A percentile compares a stretch with the other conserved stretches of the same genome.
phyloP scores from a whole-genome alignment of 179 eudicot species.

The Corrigiola litoralis region DNA sequence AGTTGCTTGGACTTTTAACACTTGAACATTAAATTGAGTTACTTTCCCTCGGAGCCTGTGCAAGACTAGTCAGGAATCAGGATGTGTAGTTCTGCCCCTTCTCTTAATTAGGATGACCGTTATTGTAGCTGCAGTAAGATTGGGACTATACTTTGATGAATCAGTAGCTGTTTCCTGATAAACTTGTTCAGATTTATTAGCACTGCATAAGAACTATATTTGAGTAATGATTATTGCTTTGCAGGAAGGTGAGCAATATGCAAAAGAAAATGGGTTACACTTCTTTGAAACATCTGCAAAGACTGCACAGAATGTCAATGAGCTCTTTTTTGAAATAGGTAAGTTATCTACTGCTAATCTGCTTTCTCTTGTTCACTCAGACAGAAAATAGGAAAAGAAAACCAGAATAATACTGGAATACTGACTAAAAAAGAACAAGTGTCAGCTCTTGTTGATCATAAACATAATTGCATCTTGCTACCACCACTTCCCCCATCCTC shows the following conservation, averaged over 20 bases:
- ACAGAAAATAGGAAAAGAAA: not conserved
- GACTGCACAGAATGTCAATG: slow-evolving; percentile 67
- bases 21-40: not conserved
- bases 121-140: not conserved
- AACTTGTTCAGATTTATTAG: not conserved
- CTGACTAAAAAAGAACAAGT: too few relatives aligned
- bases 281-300: slow-evolving; percentile 76
- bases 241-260: slow-evolving; percentile 69
- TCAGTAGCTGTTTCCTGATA: not conserved
- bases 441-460: too few relatives aligned
- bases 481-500: too few relatives aligned
- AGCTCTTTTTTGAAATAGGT: slow-evolving; percentile 70
- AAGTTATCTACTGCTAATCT: not conserved
- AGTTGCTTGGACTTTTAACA: not conserved
- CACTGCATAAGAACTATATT: not conserved
- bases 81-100: not conserved
- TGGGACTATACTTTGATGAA: slow-evolving; percentile 4
- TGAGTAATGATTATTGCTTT: slow-evolving; percentile 20
- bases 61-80: slow-evolving; percentile 3
- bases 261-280: slow-evolving; percentile 55
- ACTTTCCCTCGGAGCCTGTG: not conserved
- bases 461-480: too few relatives aligned
- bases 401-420: not conserved
- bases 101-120: not conserved
- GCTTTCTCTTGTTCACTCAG: too few relatives aligned